Evolutionary conservation across 2,329 filamentous ascomycete species (phyloP).

Genomic region (Exophiala oligosperma): DNA sequence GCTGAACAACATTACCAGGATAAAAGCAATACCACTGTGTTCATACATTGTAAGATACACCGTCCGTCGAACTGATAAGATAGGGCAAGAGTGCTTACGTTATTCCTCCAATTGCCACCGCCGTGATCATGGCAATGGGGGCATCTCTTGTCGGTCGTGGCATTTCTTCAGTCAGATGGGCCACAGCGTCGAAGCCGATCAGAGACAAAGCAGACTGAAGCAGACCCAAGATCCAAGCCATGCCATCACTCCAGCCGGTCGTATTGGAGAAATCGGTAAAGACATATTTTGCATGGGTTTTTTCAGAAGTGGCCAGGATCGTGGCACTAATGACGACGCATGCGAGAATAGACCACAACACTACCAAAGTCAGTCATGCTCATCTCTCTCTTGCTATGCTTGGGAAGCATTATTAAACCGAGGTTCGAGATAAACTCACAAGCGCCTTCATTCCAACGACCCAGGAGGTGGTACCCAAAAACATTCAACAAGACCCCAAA

Average conservation of each 20-base stretch:
- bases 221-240: slow-evolving; percentile 49
- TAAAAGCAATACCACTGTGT: slow-evolving; percentile 55
- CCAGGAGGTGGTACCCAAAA: slow-evolving; percentile 62
- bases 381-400: not conserved
- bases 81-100: slow-evolving; percentile 36
- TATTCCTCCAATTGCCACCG: slow-evolving; percentile 61
- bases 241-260: slow-evolving; percentile 67
- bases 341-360: slow-evolving; percentile 68
- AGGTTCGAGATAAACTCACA: not conserved
- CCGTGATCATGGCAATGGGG: slow-evolving; percentile 65
- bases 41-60: too few species aligned
- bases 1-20: slow-evolving; percentile 64
- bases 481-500: slow-evolving; percentile 64
- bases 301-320: slow-evolving; percentile 64
- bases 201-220: slow-evolving; percentile 51
- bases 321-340: slow-evolving; percentile 70
- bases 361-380: slow-evolving; percentile 40
- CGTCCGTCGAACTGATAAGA: too few species aligned
- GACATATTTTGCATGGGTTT: slow-evolving; percentile 61
- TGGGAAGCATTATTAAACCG: not conserved
- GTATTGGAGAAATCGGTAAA: slow-evolving; percentile 61
- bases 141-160: slow-evolving; percentile 52
- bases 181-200: slow-evolving; percentile 33
- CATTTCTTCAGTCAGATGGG: slow-evolving; percentile 56
- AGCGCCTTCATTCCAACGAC: slow-evolving; percentile 63